Base-by-base conservation (phyloP, 192 early-diverging fungal species). In the Coemansia sp. region DNA sequence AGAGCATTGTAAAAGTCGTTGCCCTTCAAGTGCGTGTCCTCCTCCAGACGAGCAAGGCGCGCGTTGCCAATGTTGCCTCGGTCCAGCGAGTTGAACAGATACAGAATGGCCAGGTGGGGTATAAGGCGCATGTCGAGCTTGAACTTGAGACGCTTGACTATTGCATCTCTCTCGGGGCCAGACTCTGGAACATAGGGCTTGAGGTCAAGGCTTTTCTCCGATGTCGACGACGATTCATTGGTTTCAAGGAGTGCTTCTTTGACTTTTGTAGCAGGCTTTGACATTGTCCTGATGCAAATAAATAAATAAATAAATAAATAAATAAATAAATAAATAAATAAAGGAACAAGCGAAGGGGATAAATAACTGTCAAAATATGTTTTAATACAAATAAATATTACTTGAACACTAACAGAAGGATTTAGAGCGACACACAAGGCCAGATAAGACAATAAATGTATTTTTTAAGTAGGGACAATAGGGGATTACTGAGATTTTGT, bases 61-160 rank as follows among this genome's bases (percentile, higher is more conserved):
- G 88, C 88, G 59, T 89, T 89, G 22, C 88, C 86, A 35, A 89
- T 89, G 60, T 89, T 89, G 20, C 85, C 85, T 4, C 90, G 85
- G 57, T 91, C 90, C 22, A 91, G 78, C 50, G 86, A 83, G 30
- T 79, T 79, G 50, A 84, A 88, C n/a, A 91, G 71, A 49, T 91
- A 90, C 4, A 90, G 73, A 9, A 89, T 25, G 24, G 81, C 75
- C 4, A 87, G 72, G 25, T 88, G 75, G 0, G 88, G 86, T n/a
- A 88, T 65, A 20, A 87, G 72, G n/a, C 83, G 72, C 36, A 68
- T 39, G 55, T 88, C 87, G 46, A 88, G 71, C 58, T 77, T 82
- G 71, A 83, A 65, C 49, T 80, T 65, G 27, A 90, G 74, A 20
- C 61, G 69, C 57, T 60, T 67, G 24, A 63, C 57, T 32, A 72